These are phyloP conservation scores for Linum tenue DNA, from an alignment of 345 rosid genomes.

Conservation along the genomic window DNA sequence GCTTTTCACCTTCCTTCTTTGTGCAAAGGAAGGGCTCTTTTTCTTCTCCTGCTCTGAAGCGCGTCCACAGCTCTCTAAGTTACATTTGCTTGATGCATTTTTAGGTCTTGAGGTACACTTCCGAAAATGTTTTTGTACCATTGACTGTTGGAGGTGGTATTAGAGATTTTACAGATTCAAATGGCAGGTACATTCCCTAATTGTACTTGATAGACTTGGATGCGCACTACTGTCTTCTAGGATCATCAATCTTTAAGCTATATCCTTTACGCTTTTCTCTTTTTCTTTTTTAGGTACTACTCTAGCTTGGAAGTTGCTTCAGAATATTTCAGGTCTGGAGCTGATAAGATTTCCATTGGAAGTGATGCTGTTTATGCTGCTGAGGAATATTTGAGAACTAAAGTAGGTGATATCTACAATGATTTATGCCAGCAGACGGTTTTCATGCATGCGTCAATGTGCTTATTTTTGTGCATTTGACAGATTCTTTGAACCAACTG, in stretches of 20 bases:
- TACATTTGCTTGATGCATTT: slow-evolving; percentile 16
- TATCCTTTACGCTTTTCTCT: not conserved
- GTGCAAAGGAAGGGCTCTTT: not conserved
- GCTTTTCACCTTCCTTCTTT: slow-evolving; percentile 3
- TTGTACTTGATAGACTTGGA: not conserved
- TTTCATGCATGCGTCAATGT: slow-evolving; percentile 4
- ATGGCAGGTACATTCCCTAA: slow-evolving; percentile 52
- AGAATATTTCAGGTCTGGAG: slow-evolving; percentile 94
- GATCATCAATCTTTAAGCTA: not conserved
- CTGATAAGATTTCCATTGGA: slow-evolving; percentile 93
- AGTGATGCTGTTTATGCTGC: slow-evolving; percentile 95
- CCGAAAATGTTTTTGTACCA: slow-evolving; percentile 96
- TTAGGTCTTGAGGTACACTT: slow-evolving; percentile 81
- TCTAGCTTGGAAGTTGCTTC: slow-evolving; percentile 98
- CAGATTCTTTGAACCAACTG: slow-evolving; percentile 12
- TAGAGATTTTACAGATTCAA: slow-evolving; percentile 89
- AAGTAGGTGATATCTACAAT: slow-evolving; percentile 35
- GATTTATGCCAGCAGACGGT: not conserved
- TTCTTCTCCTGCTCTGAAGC: not conserved
- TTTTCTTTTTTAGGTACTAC: slow-evolving; percentile 50
- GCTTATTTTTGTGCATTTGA: slow-evolving; percentile 5
- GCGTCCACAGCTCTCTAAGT: not conserved
- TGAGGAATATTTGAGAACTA: slow-evolving; percentile 72
- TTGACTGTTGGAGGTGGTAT: slow-evolving; percentile 98
- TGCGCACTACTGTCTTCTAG: not conserved